Evolutionary conservation across 176 grass and related monocot genomes (phyloP), one percentile per base, ranked within the genome.

Genomic region (Zoysia japonica): DNA sequence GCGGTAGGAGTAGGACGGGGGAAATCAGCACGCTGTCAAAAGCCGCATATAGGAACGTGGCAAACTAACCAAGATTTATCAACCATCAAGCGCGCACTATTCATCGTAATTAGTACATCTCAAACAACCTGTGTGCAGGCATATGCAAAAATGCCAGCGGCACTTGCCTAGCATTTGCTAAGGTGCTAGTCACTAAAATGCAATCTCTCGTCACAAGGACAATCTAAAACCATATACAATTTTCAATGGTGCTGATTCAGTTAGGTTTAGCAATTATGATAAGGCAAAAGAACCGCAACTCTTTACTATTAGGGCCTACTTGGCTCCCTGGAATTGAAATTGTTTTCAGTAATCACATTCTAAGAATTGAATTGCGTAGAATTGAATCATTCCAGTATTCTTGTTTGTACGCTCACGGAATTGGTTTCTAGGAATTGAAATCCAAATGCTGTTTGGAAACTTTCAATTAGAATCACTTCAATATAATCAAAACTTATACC

Each of bases 191-290:
- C 69, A 62, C 10, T 37, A 3, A 78, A 62, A 84, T 12, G 4
- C 14, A 78, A 45, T 47, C 17, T 45, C 17, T 76, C 44, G n/a
- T 19, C 71, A 82, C 13, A 48, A 28, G 70, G 41, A 52, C 17
- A 55, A 61, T 54, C 61, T 15, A 67, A 20, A 52, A 84, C 62
- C 64, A 20, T 75, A 64, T 75, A 80, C 76, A 80, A 68, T 68
- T 79, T 79, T 11, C 56, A 74, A 46, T 20, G 62, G 47, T 2
- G 35, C 12, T 74, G 47, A 20, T 77, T 71, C 48, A 72, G 40
- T 62, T 37, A 55, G 73, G 67, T 47, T 28, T 28, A 56, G 3
- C 12, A 1, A 1, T 15, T 39, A 56, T 11, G 10, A 67, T 72
- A 65, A 82, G 50, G 61, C 28, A 70, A 66, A 77, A 5, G 47